A percentile compares a stretch with the other conserved stretches of the same genome.
Evolutionary conservation across 352 stramenopile species (phyloP).

Genomic region (Pythium myriotylum): DNA sequence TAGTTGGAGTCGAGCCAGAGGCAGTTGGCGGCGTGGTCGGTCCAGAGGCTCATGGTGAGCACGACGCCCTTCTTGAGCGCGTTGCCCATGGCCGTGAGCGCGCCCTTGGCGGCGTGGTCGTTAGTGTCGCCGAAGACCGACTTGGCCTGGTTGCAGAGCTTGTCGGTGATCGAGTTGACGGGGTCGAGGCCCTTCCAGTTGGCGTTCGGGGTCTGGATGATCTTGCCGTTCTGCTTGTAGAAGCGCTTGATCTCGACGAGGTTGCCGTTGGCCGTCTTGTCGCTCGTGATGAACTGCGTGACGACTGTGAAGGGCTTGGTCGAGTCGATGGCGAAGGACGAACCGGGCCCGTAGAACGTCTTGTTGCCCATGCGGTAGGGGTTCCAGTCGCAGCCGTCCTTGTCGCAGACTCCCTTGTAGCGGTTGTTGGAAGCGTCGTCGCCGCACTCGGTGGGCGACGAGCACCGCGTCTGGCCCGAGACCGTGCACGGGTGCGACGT

Average conservation of each 20-base stretch:
- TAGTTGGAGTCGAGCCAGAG: constrained; percentile 76
- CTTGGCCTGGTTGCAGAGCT: constrained; percentile 52
- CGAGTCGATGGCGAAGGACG: constrained; percentile 56
- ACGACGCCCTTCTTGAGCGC: constrained; percentile 63
- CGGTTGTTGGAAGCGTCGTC: constrained; percentile 38
- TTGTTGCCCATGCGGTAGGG: constrained; percentile 70
- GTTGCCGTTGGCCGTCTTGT: constrained; percentile 52
- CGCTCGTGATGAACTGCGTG: constrained; percentile 70
- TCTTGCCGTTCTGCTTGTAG: constrained; percentile 47
- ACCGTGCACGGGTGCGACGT: constrained; percentile 43
- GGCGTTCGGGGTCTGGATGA: neutral
- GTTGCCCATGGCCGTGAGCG: constrained; percentile 55
- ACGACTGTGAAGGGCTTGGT: constrained; percentile 70
- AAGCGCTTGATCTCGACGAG: constrained; percentile 71
- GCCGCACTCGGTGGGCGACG: constrained; percentile 45
- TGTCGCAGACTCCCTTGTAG: constrained; percentile 77
- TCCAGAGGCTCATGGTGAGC: constrained; percentile 76
- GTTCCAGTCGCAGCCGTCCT: constrained; percentile 78
- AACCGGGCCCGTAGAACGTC: constrained; percentile 63
- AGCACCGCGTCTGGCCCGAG: constrained; percentile 41
- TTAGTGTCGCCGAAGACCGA: constrained; percentile 49
- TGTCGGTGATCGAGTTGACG: constrained; percentile 49
- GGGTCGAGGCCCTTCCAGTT: constrained; percentile 15
- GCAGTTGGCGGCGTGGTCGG: constrained; percentile 64
- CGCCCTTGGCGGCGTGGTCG: constrained; percentile 54